Conservation (phyloP, 2,329 filamentous ascomycete species). For the Drechslera avenae region DNA sequence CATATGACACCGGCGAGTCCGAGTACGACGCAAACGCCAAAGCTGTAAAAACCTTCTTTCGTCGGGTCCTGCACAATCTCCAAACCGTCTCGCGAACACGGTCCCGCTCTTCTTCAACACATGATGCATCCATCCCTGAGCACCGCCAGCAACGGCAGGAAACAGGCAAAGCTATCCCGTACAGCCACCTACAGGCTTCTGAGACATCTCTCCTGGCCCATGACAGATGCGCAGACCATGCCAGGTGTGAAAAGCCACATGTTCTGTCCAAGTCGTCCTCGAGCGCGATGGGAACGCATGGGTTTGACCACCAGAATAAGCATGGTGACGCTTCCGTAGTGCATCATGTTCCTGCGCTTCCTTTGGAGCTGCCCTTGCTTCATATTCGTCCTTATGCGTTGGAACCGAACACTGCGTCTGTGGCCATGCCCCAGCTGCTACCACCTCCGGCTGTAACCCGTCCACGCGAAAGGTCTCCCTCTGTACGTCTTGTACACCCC, state of each 20-base stretch:
- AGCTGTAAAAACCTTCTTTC: slow-evolving; percentile 27
- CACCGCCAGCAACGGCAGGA: slow-evolving; percentile 9
- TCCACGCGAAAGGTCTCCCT: slow-evolving; percentile 20
- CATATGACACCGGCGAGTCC: slow-evolving; percentile 9
- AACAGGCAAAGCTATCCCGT: slow-evolving; percentile 6
- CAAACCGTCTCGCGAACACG: slow-evolving; percentile 27
- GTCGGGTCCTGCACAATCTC: slow-evolving; percentile 30
- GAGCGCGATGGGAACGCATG: neutral
- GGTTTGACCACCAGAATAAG: slow-evolving; percentile 16
- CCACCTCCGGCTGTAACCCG: slow-evolving; percentile 17
- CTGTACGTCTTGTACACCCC: slow-evolving; percentile 24
- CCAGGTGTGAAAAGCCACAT: slow-evolving; percentile 1
- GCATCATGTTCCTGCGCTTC: slow-evolving; percentile 12
- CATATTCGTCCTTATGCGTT: slow-evolving; percentile 2
- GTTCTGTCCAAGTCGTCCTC: neutral
- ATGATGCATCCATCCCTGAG: slow-evolving; percentile 10
- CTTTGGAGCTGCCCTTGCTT: slow-evolving; percentile 2
- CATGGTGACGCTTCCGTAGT: slow-evolving; percentile 14
- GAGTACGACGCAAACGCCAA: slow-evolving; percentile 10
- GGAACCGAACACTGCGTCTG: slow-evolving; percentile 7
- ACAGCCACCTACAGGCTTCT: slow-evolving; percentile 1
- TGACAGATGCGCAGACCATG: neutral
- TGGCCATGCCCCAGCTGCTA: slow-evolving; percentile 14
- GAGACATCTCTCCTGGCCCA: neutral
- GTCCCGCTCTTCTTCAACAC: slow-evolving; percentile 24